phyloP scores from a whole-genome alignment of 1,284 basidiomycete species.

The Exobasidium rhododendri region DNA sequence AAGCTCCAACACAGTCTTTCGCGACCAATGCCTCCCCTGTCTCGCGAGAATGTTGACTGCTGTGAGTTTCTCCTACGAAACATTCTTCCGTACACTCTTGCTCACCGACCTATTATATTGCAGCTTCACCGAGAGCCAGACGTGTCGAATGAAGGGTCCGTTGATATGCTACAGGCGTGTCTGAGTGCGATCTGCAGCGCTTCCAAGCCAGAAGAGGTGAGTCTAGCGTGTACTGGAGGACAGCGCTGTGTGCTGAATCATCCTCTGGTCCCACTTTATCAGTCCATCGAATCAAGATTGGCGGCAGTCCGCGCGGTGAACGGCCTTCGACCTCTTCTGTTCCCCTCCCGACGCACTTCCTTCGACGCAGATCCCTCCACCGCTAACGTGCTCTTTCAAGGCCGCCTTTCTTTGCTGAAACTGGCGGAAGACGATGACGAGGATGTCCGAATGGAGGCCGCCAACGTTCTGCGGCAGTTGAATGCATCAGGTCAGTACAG shows the following conservation, averaged over 20 bases:
- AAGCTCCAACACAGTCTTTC: background rate
- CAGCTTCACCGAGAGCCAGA: background rate
- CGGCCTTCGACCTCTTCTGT: background rate
- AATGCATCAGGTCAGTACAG: background rate
- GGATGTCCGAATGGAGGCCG: constrained; percentile 31
- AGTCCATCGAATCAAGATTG: constrained; percentile 4
- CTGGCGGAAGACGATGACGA: constrained; percentile 36
- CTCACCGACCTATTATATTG: too few species aligned
- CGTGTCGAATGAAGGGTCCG: background rate
- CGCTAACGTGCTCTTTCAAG: background rate
- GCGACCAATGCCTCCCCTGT: background rate
- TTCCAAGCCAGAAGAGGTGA: background rate
- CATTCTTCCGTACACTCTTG: too few species aligned
- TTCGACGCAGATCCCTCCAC: constrained; percentile 17
- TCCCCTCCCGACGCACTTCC: background rate
- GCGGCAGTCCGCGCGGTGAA: background rate
- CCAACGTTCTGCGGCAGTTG: constrained; percentile 28
- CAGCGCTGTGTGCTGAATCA: too few species aligned
- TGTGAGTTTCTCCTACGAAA: background rate
- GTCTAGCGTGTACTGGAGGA: too few species aligned
- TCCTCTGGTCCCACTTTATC: too few species aligned
- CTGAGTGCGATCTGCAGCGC: background rate
- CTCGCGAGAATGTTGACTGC: background rate
- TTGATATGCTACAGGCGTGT: background rate
- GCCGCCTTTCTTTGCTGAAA: constrained; percentile 24